Conservation (phyloP, 805 yeast species). For the Saccharomycopsis fibuligera region DNA sequence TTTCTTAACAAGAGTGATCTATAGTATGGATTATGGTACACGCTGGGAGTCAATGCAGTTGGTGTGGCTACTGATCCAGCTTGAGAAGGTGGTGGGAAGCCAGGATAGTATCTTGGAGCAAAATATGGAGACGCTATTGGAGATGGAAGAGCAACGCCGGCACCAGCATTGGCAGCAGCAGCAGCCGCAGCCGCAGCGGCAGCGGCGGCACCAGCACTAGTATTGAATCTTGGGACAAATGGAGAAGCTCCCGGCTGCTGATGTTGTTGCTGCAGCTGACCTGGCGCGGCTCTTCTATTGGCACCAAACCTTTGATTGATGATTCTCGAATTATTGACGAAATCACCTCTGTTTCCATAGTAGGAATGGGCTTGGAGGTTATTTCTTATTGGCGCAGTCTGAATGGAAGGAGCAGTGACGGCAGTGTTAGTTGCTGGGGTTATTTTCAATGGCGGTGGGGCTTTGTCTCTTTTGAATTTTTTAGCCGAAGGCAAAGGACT, state of each 20-base stretch:
- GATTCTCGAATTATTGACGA: slow-evolving; percentile 4
- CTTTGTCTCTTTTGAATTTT: slow-evolving; percentile 26
- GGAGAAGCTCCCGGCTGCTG: background rate
- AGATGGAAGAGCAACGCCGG: slow-evolving; percentile 19
- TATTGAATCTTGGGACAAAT: background rate
- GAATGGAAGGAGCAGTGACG: slow-evolving; percentile 27
- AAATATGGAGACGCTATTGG: slow-evolving; percentile 14
- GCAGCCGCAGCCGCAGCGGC: slow-evolving; percentile 21
- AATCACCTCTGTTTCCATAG: background rate
- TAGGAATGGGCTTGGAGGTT: background rate
- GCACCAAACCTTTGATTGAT: slow-evolving; percentile 3
- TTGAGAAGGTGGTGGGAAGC: too few species aligned
- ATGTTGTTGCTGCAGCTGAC: background rate
- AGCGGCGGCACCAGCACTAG: slow-evolving; percentile 9
- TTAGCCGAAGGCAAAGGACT: slow-evolving; percentile 24
- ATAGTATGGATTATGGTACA: slow-evolving; percentile 16
- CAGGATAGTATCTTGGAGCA: slow-evolving; percentile 22
- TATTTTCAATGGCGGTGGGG: slow-evolving; percentile 29
- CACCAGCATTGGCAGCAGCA: slow-evolving; percentile 15
- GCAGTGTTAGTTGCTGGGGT: too few species aligned
- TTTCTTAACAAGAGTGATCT: slow-evolving; percentile 1
- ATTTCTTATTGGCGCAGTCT: slow-evolving; percentile 30
- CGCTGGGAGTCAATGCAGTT: slow-evolving; percentile 12
- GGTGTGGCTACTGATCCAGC: slow-evolving; percentile 12
- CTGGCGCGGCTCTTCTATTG: background rate